These are phyloP conservation scores for Periconia sp. DNA, from an alignment of 2,329 filamentous ascomycete species.

Conservation along the genomic window DNA sequence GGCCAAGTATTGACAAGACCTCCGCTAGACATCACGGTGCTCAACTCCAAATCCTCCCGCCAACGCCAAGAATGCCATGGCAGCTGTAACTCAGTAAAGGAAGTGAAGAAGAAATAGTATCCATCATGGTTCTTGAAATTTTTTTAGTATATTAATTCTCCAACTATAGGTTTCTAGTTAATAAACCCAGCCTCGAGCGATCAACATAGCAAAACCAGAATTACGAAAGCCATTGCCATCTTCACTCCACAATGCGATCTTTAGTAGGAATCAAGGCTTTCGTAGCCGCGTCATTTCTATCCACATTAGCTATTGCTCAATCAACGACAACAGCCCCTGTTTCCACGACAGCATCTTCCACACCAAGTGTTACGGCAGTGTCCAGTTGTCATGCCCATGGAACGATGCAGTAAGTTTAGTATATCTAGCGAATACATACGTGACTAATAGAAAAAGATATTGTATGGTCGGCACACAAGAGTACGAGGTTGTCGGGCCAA, in stretches of 20 bases:
- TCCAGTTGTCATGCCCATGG: slow-evolving; percentile 61
- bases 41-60: no score
- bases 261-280: slow-evolving; percentile 11
- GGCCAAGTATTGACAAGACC: slow-evolving; percentile 11
- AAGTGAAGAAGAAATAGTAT: no score
- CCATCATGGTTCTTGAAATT: no score
- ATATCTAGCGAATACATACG: neutral
- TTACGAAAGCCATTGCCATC: no score
- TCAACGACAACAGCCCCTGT: slow-evolving; percentile 16
- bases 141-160: no score
- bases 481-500: slow-evolving; percentile 57
- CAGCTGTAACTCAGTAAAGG: no score
- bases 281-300: slow-evolving; percentile 10
- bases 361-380: slow-evolving; percentile 51
- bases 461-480: slow-evolving; percentile 53
- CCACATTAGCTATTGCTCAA: slow-evolving; percentile 20
- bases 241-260: slow-evolving; percentile 9
- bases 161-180: no score
- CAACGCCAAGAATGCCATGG: no score
- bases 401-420: slow-evolving; percentile 47
- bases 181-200: no score
- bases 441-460: slow-evolving; percentile 40
- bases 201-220: no score
- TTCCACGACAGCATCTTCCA: slow-evolving; percentile 14
- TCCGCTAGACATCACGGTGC: no score